A percentile compares a stretch with the other conserved stretches of the same genome.
phyloP scores from a whole-genome alignment of 805 yeast species.

The Clavispora fructus region DNA sequence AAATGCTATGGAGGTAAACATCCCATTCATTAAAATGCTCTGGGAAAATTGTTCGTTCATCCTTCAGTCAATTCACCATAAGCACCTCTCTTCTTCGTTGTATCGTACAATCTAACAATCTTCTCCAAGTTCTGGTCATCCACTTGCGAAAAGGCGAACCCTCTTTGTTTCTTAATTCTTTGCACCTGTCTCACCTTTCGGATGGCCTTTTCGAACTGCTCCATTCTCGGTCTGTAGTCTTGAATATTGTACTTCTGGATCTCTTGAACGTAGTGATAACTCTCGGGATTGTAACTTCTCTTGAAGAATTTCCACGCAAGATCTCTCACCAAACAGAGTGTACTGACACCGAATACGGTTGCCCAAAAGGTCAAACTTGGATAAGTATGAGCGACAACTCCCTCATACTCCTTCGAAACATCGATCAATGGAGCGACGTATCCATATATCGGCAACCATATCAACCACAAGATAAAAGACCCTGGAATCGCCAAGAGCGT shows the following conservation, averaged over 20 bases:
- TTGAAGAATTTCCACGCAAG: conserved; percentile 91
- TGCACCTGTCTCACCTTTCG: conserved; percentile 97
- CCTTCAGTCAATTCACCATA: conserved; percentile 48
- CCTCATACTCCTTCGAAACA: conserved; percentile 80
- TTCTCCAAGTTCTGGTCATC: conserved; percentile 87
- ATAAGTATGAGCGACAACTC: conserved; percentile 71
- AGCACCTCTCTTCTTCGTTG: conserved; percentile 77
- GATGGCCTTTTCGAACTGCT: conserved; percentile 94
- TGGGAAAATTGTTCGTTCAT: background rate
- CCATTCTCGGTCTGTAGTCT: conserved; percentile 93
- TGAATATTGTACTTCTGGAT: conserved; percentile 92
- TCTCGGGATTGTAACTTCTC: conserved; percentile 86
- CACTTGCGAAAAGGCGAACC: conserved; percentile 95
- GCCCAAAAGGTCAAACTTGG: conserved; percentile 83
- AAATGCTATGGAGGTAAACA: background rate
- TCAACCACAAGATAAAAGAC: conserved; percentile 77
- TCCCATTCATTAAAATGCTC: background rate
- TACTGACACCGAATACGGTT: conserved; percentile 66
- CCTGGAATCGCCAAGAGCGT: conserved; percentile 94
- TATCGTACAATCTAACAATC: conserved; percentile 89
- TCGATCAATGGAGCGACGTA: conserved; percentile 75
- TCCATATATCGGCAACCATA: conserved; percentile 83
- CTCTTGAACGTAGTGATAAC: conserved; percentile 93
- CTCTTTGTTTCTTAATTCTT: conserved; percentile 96
- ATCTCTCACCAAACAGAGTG: conserved; percentile 78